Evolutionary conservation across 768 basidiomycete species (phyloP).

Genomic region (Tulasnella calospora): DNA sequence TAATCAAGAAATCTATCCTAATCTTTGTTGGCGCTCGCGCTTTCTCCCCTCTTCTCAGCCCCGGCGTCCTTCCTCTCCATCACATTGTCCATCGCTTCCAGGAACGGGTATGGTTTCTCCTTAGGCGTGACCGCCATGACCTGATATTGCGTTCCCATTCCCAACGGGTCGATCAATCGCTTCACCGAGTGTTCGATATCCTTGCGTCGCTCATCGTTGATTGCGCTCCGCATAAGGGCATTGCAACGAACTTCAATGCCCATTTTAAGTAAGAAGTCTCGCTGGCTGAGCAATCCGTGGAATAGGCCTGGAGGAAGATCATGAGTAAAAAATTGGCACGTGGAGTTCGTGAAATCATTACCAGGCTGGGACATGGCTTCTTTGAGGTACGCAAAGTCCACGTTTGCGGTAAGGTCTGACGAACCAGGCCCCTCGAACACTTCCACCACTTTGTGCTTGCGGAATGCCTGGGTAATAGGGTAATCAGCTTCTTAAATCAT

Average conservation of each 20-base stretch:
- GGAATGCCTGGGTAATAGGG: conserved; percentile 64
- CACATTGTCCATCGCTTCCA: neutral
- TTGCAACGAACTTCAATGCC: conserved; percentile 66
- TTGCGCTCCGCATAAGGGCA: conserved; percentile 51
- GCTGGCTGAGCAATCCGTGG: conserved; percentile 72
- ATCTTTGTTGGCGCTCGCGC: neutral
- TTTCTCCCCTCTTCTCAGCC: neutral
- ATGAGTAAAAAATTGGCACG: neutral
- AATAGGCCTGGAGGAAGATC: neutral
- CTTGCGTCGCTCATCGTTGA: conserved; percentile 43
- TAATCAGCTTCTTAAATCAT: conserved; percentile 12
- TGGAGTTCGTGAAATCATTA: neutral
- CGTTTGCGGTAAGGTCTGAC: conserved; percentile 92
- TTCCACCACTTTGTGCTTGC: conserved; percentile 77
- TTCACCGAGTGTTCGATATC: conserved; percentile 57
- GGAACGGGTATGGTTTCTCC: conserved; percentile 17
- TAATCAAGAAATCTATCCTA: neutral
- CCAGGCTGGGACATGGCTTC: conserved; percentile 53
- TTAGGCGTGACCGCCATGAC: conserved; percentile 56
- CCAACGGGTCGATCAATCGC: conserved; percentile 65
- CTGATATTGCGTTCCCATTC: conserved; percentile 88
- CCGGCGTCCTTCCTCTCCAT: neutral
- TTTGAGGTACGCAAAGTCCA: conserved; percentile 84
- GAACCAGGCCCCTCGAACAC: conserved; percentile 80
- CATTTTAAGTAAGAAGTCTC: conserved; percentile 70